phyloP scores from a whole-genome alignment of 495 filamentous ascomycete species.

The Schizothecium vesticola region DNA sequence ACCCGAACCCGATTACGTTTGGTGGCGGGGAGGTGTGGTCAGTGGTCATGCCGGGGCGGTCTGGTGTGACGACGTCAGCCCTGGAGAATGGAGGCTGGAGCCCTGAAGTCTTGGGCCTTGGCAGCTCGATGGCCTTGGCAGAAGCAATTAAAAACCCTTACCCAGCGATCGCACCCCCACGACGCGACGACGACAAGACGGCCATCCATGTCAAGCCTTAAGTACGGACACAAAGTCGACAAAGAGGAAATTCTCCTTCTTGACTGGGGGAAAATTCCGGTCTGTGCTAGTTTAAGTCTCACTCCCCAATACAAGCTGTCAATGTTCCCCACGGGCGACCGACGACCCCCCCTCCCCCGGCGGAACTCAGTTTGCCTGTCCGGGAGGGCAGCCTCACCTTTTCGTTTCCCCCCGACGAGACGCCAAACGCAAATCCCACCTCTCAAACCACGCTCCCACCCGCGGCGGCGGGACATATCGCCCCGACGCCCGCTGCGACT shows the following conservation, averaged over 20 bases:
- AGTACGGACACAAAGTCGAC: background rate
- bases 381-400: background rate
- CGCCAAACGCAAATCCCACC: background rate
- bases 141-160: background rate
- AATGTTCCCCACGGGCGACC: too few species aligned
- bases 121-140: background rate
- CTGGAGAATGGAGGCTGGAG: background rate
- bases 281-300: background rate
- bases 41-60: background rate
- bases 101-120: background rate
- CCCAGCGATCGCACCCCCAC: background rate
- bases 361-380: background rate
- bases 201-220: background rate
- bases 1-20: background rate
- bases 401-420: background rate
- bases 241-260: background rate
- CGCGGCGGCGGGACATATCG: background rate
- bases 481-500: background rate
- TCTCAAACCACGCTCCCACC: background rate
- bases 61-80: background rate
- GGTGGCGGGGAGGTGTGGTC: background rate
- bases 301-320: too few species aligned
- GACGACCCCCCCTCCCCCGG: too few species aligned
- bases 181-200: background rate
- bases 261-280: background rate